phyloP scores from a whole-genome alignment of 345 rosid genomes.

The Cochlearia excelsa region DNA sequence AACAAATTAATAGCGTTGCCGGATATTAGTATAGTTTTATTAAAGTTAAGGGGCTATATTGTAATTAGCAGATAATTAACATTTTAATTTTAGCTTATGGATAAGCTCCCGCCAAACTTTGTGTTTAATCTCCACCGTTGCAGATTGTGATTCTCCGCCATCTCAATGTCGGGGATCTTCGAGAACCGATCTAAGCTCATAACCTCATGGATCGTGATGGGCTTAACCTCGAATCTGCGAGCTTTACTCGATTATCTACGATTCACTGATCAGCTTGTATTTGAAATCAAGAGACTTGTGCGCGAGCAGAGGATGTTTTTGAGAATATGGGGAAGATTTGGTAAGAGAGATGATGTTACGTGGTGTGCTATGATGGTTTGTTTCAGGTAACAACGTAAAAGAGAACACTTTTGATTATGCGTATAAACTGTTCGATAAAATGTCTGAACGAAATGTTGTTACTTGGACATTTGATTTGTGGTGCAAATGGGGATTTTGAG shows the following conservation, averaged over 20 bases:
- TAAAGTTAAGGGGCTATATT: background rate
- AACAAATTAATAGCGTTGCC: background rate
- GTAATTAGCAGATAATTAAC: background rate
- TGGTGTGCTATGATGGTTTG: slow-evolving; percentile 79
- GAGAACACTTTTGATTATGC: slow-evolving; percentile 45
- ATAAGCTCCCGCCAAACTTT: slow-evolving; percentile 45
- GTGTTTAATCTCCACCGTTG: slow-evolving; percentile 29
- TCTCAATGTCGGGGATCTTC: slow-evolving; percentile 55
- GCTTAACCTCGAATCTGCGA: slow-evolving; percentile 40
- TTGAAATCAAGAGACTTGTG: slow-evolving; percentile 55
- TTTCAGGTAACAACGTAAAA: slow-evolving; percentile 49
- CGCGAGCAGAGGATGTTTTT: slow-evolving; percentile 46
- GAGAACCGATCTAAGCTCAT: slow-evolving; percentile 52
- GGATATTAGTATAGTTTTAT: fast-evolving
- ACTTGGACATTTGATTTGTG: slow-evolving; percentile 67
- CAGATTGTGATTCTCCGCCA: slow-evolving; percentile 42
- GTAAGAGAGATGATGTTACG: slow-evolving; percentile 60
- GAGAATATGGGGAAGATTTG: slow-evolving; percentile 41
- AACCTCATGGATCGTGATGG: slow-evolving; percentile 45
- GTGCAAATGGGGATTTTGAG: slow-evolving; percentile 53
- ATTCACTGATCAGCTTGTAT: slow-evolving; percentile 69
- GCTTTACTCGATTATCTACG: slow-evolving; percentile 53
- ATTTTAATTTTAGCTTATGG: background rate
- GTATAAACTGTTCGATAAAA: slow-evolving; percentile 53
- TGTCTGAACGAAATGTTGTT: slow-evolving; percentile 57